Evolutionary conservation across 108 stramenopile genomes (phyloP), one percentile per base, ranked within the genome.

Genomic region (Nitzschia sp.): DNA sequence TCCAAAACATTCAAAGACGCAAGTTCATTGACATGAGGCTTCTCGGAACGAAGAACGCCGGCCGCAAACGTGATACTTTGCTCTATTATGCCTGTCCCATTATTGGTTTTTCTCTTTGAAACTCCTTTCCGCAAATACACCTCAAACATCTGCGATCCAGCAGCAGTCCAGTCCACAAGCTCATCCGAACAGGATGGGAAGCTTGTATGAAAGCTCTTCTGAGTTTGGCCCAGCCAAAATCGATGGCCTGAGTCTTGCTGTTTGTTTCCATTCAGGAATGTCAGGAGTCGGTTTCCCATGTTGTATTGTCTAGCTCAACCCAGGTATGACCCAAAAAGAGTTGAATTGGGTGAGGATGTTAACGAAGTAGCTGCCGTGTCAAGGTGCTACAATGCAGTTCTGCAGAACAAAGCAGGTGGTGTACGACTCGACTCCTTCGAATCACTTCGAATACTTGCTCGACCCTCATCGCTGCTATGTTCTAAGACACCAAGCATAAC

Each of bases 181-280:
- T 74, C 73, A 42, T 74, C 73, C 29, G 41, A 74, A 67, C 73
- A 67, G 6, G 20, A 9, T 20, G 73, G 73, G 9, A 74, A 62
- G 24, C 21, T 15, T 14, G 41, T 40, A 46, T 46, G 38, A 19
- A 44, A 46, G 52, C 26, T 65, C 22, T 25, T 38, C 9, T 39
- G 48, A 19, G 21, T 34, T 9, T 29, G 25, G 9, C 26, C 52
- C 22, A 52, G 12, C 51, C 52, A 65, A 38, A 53, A 53, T 15
- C 46, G 46, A 48, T 48, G n/a, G 46, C 46, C 14, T 17, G n/a
- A 48, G 46, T 17, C 46, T 17, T 17, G 46, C 46, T 15, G 46
- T 2, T 48, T 48, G 46, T 34, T 34, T 34, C 29, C 29, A 34
- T 34, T 34, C 6, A 48, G 46, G 17, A 48, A 48, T 6, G 46